Evolutionary conservation across 2,329 filamentous ascomycete species (phyloP).

Genomic region (Fusarium anthophilum): DNA sequence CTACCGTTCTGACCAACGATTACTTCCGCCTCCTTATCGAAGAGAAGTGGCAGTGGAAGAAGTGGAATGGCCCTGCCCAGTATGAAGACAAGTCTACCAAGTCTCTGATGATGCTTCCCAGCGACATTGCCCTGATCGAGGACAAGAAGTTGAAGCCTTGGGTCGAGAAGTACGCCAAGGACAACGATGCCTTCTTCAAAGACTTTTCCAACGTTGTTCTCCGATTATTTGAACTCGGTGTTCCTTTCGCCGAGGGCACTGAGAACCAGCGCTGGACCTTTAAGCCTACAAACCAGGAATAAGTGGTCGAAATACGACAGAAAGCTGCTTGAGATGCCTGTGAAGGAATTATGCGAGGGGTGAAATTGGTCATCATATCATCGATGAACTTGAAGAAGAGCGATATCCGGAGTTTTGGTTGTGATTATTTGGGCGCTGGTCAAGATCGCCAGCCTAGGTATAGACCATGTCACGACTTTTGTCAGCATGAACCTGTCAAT

Average conservation of each 20-base stretch:
- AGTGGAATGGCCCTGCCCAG: slow-evolving; percentile 91
- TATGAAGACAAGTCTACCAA: slow-evolving; percentile 89
- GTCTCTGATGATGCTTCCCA: slow-evolving; percentile 96
- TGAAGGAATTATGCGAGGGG: slow-evolving; percentile 27
- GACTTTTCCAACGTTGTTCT: slow-evolving; percentile 83
- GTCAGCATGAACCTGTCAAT: background rate
- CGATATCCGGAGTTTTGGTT: slow-evolving; percentile 45
- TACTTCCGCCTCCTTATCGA: slow-evolving; percentile 88
- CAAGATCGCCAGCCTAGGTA: slow-evolving; percentile 13
- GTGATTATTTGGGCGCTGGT: slow-evolving; percentile 30
- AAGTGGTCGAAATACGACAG: slow-evolving; percentile 8
- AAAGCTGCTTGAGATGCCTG: background rate
- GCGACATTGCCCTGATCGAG: slow-evolving; percentile 86
- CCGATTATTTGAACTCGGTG: slow-evolving; percentile 93
- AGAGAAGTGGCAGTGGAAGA: slow-evolving; percentile 92
- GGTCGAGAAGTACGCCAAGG: slow-evolving; percentile 89
- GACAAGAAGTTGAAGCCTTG: slow-evolving; percentile 86
- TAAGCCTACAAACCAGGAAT: slow-evolving; percentile 62
- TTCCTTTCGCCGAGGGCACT: slow-evolving; percentile 78
- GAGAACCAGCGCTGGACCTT: slow-evolving; percentile 68
- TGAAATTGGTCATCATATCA: slow-evolving; percentile 30
- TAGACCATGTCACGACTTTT: slow-evolving; percentile 1
- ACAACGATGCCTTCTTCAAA: slow-evolving; percentile 91
- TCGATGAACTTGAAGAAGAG: slow-evolving; percentile 35
- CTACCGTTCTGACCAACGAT: slow-evolving; percentile 92